Conservation (phyloP, 176 grass and related monocot genomes). For the Urochloa ruziziensis region DNA sequence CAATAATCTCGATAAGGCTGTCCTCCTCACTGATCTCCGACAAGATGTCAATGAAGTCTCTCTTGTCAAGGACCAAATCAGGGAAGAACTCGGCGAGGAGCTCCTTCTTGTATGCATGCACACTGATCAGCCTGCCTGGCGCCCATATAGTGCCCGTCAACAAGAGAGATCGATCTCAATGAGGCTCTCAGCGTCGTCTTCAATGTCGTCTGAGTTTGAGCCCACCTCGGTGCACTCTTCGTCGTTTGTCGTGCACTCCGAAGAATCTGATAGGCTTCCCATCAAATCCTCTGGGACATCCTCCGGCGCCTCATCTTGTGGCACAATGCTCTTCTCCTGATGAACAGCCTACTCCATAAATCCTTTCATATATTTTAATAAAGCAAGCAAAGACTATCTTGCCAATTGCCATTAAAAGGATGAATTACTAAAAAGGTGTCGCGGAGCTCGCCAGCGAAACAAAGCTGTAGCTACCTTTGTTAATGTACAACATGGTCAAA, state of each 20-base stretch:
- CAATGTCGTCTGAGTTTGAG: conserved; percentile 17
- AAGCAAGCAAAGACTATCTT: too few species aligned
- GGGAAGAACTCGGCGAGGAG: conserved; percentile 50
- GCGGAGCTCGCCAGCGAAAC: too few species aligned
- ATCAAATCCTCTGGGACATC: neutral
- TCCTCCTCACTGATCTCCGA: conserved; percentile 80
- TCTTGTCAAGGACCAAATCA: conserved; percentile 56
- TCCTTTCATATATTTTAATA: too few species aligned
- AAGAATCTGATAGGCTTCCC: conserved; percentile 22
- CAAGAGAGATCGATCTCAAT: conserved; percentile 82
- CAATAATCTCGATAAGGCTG: conserved; percentile 94
- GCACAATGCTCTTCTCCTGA: conserved; percentile 29
- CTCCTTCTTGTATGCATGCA: conserved; percentile 38
- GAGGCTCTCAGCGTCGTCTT: conserved; percentile 63
- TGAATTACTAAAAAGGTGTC: too few species aligned
- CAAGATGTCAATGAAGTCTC: conserved; percentile 60
- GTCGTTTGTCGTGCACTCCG: neutral
- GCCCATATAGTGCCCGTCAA: conserved; percentile 47
- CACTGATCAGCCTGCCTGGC: conserved; percentile 24
- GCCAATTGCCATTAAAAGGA: too few species aligned
- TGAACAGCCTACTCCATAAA: conserved; percentile 36
- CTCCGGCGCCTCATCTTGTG: conserved; percentile 28
- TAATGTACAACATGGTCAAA: too few species aligned
- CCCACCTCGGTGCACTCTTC: conserved; percentile 33
- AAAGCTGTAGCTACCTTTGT: too few species aligned